Evolutionary conservation across 768 basidiomycete species (phyloP).

Genomic region (Lentinula boryana): DNA sequence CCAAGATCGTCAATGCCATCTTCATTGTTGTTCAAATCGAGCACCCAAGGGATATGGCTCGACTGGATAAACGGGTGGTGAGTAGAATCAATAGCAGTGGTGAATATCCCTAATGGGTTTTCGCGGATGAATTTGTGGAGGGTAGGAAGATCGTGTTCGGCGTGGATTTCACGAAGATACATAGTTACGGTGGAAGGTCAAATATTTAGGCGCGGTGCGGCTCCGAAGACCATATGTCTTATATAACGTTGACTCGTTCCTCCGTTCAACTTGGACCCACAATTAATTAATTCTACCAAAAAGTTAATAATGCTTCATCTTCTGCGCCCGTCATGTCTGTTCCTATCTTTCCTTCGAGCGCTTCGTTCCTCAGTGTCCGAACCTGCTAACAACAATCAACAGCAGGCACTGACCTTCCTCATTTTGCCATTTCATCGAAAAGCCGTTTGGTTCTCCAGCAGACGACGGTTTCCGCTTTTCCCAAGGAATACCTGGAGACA

Average conservation of each 20-base stretch:
- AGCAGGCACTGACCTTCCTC: no score
- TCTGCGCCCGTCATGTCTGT: no score
- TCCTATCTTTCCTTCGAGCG: no score
- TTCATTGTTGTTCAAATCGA: conserved; percentile 10
- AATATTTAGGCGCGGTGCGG: no score
- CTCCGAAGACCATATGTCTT: no score
- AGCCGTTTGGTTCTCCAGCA: conserved; percentile 16
- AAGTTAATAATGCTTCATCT: no score
- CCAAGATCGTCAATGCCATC: conserved; percentile 12
- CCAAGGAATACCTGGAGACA: conserved; percentile 13
- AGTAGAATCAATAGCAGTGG: conserved; percentile 24
- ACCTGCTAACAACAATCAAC: no score
- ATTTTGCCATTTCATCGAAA: conserved; percentile 3
- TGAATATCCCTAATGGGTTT: conserved; percentile 30
- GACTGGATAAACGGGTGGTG: conserved; percentile 13
- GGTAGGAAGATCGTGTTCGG: conserved; percentile 24
- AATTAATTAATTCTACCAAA: no score
- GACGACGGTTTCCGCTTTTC: conserved; percentile 15
- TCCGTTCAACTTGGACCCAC: no score
- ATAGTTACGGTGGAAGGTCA: conserved; percentile 11
- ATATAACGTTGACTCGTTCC: no score
- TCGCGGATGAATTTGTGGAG: conserved; percentile 25
- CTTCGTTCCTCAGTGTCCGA: no score
- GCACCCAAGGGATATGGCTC: conserved; percentile 32
- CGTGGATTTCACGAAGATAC: conserved; percentile 32